These are phyloP conservation scores for Crithidia sp. DNA, from an alignment of 208 protist genomes.

Conservation along the genomic window DNA sequence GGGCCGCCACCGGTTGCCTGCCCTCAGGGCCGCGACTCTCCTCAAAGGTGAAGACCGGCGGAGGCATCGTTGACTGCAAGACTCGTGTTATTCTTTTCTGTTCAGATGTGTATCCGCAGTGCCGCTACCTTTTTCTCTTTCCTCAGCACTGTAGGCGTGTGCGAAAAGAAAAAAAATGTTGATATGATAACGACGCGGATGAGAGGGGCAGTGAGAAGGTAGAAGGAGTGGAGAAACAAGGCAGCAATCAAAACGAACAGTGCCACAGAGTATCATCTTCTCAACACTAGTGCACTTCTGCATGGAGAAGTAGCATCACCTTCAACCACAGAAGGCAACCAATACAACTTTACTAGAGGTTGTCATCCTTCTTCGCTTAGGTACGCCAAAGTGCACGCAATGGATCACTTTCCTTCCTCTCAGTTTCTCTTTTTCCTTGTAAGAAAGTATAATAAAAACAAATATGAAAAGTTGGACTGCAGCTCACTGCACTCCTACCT, in stretches of 20 bases:
- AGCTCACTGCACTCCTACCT: too few species aligned
- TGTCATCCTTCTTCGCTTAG: too few species aligned
- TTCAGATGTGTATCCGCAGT: not conserved
- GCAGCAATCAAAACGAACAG: too few species aligned
- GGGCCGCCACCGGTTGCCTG: conserved; percentile 57
- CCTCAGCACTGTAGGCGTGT: not conserved
- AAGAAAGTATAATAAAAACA: not conserved
- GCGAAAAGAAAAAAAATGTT: not conserved
- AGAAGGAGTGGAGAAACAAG: too few species aligned
- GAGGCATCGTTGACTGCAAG: not conserved
- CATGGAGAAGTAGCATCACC: too few species aligned
- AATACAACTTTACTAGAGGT: too few species aligned
- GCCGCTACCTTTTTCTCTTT: not conserved
- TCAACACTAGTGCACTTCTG: too few species aligned
- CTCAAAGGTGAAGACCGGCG: conserved; percentile 72
- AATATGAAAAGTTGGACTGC: too few species aligned
- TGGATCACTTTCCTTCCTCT: not conserved
- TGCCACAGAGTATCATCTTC: too few species aligned
- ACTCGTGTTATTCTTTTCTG: too few species aligned
- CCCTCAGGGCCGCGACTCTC: conserved; percentile 56
- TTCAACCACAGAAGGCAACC: too few species aligned
- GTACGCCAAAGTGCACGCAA: too few species aligned
- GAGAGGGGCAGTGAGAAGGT: not conserved
- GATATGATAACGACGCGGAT: not conserved
- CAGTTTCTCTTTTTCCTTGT: not conserved